Evolutionary conservation across 805 yeast species (phyloP), one percentile per base, ranked within the genome.

Genomic region (Dipodascopsis uninucleata): DNA sequence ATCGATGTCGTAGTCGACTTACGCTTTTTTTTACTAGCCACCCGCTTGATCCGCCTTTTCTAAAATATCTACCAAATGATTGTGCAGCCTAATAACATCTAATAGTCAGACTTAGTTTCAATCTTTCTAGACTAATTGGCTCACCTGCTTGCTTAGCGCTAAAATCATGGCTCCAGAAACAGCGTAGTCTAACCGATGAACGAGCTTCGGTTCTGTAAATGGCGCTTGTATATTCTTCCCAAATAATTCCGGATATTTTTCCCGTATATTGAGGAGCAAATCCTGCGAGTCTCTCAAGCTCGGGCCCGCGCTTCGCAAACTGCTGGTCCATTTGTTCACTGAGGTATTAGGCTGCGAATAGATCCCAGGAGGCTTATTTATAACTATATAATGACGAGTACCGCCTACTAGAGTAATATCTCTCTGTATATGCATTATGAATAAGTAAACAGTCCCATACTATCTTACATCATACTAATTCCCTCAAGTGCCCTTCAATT

Each of bases 121-220:
- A 26, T 9, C 22, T 12, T 17, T 20, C 4, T 36, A 8, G 16
- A 1, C 14, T 12, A 23, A n/a, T n/a, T 22, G 18, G 18, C 45
- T 1, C n/a, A 47, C 52, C 41, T 18, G 36, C 31, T 10, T 14
- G 21, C 53, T 50, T 4, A 47, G 39, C 4, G 53, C 46, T 14
- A 50, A 36, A 2, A 36, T 36, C 48, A 50, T 48, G 14, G 55
- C 55, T 5, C 55, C 55, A n/a, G 53, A 36, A 8, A 50, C 55
- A 5, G 45, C 49, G 32, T 48, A 48, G 28, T 50, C 55, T 7
- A 50, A 40, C 25, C 55, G 31, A 28, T 50, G 55, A 16, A 48
- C 49, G 8, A 43, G 40, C 28, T 42, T 48, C 7, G 55, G 55
- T 25, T 26, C 18, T n/a, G 49, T 48, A 24, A 43, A 47, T 31